Evolutionary conservation across 2,329 filamentous ascomycete species (phyloP).

Genomic region (Botrytis fragariae): DNA sequence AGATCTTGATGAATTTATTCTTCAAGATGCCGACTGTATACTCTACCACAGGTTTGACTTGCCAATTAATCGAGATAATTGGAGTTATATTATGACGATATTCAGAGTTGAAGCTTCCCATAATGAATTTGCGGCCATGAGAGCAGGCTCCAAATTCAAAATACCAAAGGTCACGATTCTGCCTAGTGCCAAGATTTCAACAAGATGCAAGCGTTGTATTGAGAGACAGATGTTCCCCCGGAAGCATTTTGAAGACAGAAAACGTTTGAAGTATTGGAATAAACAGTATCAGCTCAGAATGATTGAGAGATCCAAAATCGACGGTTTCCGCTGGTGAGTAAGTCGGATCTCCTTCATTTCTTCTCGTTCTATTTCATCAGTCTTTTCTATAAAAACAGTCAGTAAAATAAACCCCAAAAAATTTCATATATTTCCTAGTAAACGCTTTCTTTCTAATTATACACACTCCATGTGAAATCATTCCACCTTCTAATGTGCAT

Average conservation of each 20-base stretch:
- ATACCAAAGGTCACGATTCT: not conserved
- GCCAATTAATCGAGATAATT: not conserved
- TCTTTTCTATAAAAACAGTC: not conserved
- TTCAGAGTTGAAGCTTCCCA: not conserved
- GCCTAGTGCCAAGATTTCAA: not conserved
- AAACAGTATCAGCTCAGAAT: not conserved
- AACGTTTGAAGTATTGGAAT: fast-evolving
- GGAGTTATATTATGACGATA: not conserved
- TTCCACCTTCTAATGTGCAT: too few species aligned
- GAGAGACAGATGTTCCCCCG: fast-evolving
- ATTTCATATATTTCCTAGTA: not conserved
- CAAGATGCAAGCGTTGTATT: not conserved
- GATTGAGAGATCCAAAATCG: too few species aligned
- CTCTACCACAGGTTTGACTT: not conserved
- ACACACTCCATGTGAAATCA: not conserved
- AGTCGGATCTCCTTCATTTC: not conserved
- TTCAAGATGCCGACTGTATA: not conserved
- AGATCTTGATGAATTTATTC: not conserved
- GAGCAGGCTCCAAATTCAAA: not conserved
- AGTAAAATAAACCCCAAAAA: not conserved
- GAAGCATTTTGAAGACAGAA: fast-evolving
- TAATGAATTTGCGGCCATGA: not conserved
- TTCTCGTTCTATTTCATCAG: not conserved
- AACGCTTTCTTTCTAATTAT: not conserved
- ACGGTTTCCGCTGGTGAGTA: not conserved